Conservation (phyloP, 208 protist genomes). For the Acanthamoeba lenticulata region DNA sequence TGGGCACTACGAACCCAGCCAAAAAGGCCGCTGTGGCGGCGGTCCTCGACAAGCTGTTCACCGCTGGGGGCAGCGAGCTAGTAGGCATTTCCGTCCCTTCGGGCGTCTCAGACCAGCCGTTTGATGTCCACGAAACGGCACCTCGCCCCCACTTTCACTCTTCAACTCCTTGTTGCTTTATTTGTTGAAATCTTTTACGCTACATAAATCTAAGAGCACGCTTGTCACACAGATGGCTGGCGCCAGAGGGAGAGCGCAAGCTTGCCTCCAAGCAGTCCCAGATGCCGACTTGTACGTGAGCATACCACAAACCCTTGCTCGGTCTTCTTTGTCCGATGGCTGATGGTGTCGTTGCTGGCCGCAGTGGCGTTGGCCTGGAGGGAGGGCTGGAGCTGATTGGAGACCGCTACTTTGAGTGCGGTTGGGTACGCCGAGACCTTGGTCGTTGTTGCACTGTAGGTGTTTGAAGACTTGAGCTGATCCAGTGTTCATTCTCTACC, state of each 20-base stretch:
- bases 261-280: neutral
- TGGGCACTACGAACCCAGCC: slow-evolving; percentile 17
- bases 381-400: slow-evolving; percentile 37
- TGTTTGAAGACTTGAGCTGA: neutral
- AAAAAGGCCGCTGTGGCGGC: neutral
- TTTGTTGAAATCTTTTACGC: neutral
- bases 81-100: neutral
- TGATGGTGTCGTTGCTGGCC: neutral
- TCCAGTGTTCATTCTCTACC: neutral
- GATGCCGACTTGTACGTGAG: slow-evolving; percentile 28
- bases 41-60: neutral
- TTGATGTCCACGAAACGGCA: slow-evolving; percentile 56
- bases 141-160: neutral
- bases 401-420: slow-evolving; percentile 42
- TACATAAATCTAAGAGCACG: neutral
- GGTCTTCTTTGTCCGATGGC: neutral
- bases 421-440: neutral
- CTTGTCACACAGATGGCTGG: neutral
- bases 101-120: slow-evolving; percentile 25
- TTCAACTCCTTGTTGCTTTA: neutral
- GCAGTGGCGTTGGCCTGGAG: slow-evolving; percentile 15
- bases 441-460: neutral
- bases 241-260: neutral
- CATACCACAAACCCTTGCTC: neutral
- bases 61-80: neutral